Evolutionary conservation across 352 stramenopile species (phyloP).

Genomic region (Phytophthora ohioensis): DNA sequence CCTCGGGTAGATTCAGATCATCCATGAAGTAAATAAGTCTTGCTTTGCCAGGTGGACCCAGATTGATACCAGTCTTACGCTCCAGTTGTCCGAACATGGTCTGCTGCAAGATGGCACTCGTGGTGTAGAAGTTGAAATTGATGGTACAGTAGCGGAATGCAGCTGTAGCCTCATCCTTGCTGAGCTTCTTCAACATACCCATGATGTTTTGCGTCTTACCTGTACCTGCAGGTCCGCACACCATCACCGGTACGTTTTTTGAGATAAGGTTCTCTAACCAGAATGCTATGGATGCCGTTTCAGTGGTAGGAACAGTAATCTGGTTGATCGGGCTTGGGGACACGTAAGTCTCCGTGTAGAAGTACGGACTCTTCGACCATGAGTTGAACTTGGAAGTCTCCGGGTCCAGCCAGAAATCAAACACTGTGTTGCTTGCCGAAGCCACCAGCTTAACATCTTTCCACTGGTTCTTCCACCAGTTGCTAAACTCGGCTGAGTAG

Average conservation of each 20-base stretch:
- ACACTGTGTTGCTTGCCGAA: constrained; percentile 94
- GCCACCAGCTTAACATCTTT: constrained; percentile 96
- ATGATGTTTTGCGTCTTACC: constrained; percentile 97
- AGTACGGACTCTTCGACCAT: constrained; percentile 96
- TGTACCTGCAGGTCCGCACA: constrained; percentile 94
- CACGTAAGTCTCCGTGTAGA: constrained; percentile 92
- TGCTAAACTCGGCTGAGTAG: constrained; percentile 95
- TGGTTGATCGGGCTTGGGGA: constrained; percentile 89
- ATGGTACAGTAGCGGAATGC: constrained; percentile 93
- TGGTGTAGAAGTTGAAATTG: constrained; percentile 99
- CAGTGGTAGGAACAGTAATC: constrained; percentile 94
- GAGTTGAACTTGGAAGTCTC: constrained; percentile 93
- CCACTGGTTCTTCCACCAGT: constrained; percentile 97
- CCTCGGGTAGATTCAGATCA: constrained; percentile 96
- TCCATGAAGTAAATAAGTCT: constrained; percentile 97
- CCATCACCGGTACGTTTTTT: constrained; percentile 93
- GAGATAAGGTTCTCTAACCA: constrained; percentile 96
- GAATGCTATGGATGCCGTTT: constrained; percentile 96
- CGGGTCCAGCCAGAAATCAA: constrained; percentile 97
- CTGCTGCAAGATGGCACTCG: constrained; percentile 91
- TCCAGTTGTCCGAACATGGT: constrained; percentile 95
- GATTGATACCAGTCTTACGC: constrained; percentile 95
- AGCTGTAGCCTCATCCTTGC: constrained; percentile 82
- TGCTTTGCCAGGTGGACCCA: constrained; percentile 93
- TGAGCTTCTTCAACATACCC: constrained; percentile 94